Base-by-base conservation (phyloP, 2,329 filamentous ascomycete species). In the Pseudogymnoascus sp. region DNA sequence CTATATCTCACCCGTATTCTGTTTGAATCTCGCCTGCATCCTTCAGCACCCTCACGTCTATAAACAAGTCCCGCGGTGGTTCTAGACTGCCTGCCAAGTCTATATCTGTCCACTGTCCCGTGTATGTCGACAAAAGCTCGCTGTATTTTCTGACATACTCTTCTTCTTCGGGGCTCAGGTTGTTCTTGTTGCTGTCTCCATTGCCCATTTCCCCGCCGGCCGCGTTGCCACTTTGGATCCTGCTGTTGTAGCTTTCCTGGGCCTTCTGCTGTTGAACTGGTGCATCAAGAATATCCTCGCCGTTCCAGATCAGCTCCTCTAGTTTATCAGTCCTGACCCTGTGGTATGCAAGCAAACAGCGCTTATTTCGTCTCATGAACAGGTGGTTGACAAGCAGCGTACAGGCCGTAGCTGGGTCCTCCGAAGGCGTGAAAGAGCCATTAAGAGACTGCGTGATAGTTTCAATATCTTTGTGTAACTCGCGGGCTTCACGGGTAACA, bases 21-120 rank as follows among this genome's bases (percentile, higher is more conserved):
- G 95, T 99, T 78, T 99, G 93, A 67, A 99, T 97, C 79, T 99
- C 95, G 4, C 96, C 95, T 1, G 93, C 95, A 78, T 99, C 95
- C 74, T 95, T 97, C 67, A 99, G 78, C 59, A 99, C 95, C 56
- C 95, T 82, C 37, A 99, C 95, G 75, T 99, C 95, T 70, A 99
- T 96, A 75, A 97, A 99, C 62, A 99, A 78, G 76, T 99, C 95
- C 70, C 86, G 86, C n/a, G 95, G 95, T 24, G 95, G 95, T 72
- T 96, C 92, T 72, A 99, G 79, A 72, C 90, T 95, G 33, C 95
- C 95, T 2, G 95, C 97, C 62, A 99, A 79, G 76, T 99, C 95
- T 68, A 99, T 89, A 74, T 99, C 95, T 19, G 93, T 97, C 93
- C 93, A 99, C 72, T 96, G 92, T 0, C 95, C 95, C 75, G 99